phyloP scores from a whole-genome alignment of 2,329 filamentous ascomycete species.

The Pseudogymnoascus sp. region DNA sequence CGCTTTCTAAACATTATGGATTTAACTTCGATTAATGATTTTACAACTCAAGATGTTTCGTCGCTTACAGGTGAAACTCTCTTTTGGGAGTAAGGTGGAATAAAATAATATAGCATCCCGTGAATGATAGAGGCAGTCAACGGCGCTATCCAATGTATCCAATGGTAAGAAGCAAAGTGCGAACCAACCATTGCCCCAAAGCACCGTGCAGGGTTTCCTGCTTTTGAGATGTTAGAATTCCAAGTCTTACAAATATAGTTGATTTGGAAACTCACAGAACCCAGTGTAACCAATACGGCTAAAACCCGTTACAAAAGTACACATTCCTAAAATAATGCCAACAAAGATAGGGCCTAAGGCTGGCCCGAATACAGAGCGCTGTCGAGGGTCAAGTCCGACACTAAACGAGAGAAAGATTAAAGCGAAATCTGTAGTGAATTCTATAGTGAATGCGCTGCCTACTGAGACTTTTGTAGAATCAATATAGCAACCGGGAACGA shows the following conservation, averaged over 20 bases:
- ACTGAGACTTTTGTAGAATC: not conserved
- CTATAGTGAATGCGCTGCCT: not conserved
- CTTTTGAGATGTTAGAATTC: not conserved
- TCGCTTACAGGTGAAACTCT: not conserved
- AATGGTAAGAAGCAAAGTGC: not conserved
- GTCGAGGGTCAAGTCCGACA: not conserved
- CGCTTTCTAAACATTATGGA: not conserved
- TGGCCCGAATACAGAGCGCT: not conserved
- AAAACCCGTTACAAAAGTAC: not conserved
- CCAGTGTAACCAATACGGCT: not conserved
- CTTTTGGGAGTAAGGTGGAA: not conserved
- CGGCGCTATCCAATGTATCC: not conserved
- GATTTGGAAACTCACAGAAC: not conserved
- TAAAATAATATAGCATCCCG: not conserved
- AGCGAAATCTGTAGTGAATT: not conserved
- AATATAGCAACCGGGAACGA: not conserved
- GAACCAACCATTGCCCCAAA: not conserved
- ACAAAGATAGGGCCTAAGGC: not conserved
- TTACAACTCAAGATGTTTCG: not conserved
- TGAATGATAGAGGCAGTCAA: not conserved
- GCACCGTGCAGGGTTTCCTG: not conserved
- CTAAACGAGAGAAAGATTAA: not conserved
- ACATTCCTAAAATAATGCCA: not conserved
- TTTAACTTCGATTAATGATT: not conserved
- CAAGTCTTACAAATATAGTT: not conserved